These are phyloP conservation scores for Micractinium conductrix DNA, from an alignment of 139 green algal species.

Conservation along the genomic window DNA sequence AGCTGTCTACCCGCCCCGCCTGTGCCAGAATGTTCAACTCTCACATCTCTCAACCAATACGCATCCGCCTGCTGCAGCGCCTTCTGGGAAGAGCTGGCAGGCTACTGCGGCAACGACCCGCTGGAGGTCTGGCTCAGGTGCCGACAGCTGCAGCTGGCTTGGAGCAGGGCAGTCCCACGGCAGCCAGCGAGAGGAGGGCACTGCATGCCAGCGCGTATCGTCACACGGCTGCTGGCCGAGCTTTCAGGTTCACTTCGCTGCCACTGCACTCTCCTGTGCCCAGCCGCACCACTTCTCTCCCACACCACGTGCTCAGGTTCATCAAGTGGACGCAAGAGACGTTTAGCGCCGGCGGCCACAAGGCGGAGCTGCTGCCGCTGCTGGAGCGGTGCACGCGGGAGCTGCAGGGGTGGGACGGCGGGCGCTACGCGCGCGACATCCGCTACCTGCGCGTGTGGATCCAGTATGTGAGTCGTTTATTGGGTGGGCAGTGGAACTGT, in stretches of 20 bases:
- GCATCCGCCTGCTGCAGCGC: too few species aligned
- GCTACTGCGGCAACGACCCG: slow-evolving; percentile 81
- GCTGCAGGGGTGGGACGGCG: slow-evolving; percentile 54
- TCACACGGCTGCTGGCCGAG: background rate
- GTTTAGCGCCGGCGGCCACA: slow-evolving; percentile 66
- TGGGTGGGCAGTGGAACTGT: too few species aligned
- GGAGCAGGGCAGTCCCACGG: too few species aligned
- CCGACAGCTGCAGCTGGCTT: background rate
- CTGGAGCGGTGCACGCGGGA: slow-evolving; percentile 84
- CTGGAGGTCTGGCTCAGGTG: slow-evolving; percentile 84
- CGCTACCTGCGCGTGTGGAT: slow-evolving; percentile 95
- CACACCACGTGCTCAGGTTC: slow-evolving; percentile 60
- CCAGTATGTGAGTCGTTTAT: slow-evolving; percentile 84
- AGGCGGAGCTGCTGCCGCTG: slow-evolving; percentile 82
- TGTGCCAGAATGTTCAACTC: too few species aligned
- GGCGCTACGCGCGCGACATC: slow-evolving; percentile 80
- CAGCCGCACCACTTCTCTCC: too few species aligned
- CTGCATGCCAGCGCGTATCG: too few species aligned
- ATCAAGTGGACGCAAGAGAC: slow-evolving; percentile 91
- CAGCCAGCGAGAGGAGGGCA: too few species aligned
- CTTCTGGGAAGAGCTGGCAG: slow-evolving; percentile 65
- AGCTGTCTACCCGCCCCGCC: too few species aligned
- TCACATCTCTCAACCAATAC: too few species aligned
- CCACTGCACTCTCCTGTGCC: too few species aligned
- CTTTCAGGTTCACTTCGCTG: too few species aligned